Conservation (phyloP, 2,329 filamentous ascomycete species). For the Lizonia empirigonia region DNA sequence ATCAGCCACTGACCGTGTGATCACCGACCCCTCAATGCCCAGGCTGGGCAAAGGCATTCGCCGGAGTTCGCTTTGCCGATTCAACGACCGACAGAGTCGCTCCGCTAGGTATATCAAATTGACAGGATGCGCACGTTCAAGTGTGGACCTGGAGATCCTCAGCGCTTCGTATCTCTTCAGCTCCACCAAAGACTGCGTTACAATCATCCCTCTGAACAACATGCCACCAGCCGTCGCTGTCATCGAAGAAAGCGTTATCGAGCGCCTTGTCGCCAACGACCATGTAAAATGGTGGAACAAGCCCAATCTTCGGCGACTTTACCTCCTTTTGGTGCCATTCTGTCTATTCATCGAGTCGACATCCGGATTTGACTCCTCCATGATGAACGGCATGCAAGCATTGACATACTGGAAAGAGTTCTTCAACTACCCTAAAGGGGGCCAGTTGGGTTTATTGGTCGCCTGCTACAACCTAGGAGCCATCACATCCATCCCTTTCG, state of each 20-base stretch:
- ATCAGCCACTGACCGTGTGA: not conserved
- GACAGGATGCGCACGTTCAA: not conserved
- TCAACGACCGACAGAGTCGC: constrained; percentile 7
- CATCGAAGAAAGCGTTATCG: constrained; percentile 37
- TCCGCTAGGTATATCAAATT: not conserved
- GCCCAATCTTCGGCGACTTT: constrained; percentile 62
- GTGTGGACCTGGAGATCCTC: not conserved
- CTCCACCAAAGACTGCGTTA: not conserved
- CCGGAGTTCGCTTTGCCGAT: constrained; percentile 6
- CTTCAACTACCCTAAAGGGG: constrained; percentile 55
- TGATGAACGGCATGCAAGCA: constrained; percentile 49
- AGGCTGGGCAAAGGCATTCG: constrained; percentile 21
- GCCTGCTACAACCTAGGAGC: constrained; percentile 66
- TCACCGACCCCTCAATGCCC: constrained; percentile 30
- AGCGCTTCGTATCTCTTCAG: not conserved
- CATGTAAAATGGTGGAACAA: constrained; percentile 62
- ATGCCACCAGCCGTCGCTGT: constrained; percentile 34
- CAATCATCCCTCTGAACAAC: not conserved
- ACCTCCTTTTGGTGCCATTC: constrained; percentile 63
- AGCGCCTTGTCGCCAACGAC: constrained; percentile 44
- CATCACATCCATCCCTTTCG: constrained; percentile 63
- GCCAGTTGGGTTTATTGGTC: constrained; percentile 60
- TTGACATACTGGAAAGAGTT: constrained; percentile 51
- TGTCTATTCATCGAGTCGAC: constrained; percentile 69
- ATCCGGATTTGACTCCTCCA: constrained; percentile 62